A percentile compares a stretch with the other conserved stretches of the same genome.
These are phyloP conservation scores for Pleurotus cornucopiae DNA, from an alignment of 768 basidiomycete species.

Conservation along the genomic window DNA sequence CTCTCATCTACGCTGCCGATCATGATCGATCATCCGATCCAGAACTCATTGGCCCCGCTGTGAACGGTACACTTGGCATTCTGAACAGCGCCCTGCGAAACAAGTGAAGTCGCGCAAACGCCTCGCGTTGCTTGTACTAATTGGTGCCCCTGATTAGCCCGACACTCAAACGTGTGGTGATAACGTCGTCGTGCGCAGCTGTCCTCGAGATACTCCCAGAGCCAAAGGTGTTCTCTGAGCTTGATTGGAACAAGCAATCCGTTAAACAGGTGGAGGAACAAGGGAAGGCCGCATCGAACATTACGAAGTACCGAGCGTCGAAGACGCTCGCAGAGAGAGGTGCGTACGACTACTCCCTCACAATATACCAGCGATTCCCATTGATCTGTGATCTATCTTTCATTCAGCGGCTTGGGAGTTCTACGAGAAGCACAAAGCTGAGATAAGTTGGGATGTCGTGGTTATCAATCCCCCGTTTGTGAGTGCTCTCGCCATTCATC, in stretches of 20 bases:
- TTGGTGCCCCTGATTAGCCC: slow-evolving; percentile 4
- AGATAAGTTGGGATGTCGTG: slow-evolving; percentile 47
- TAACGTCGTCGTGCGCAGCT: slow-evolving; percentile 56
- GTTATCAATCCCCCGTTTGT: slow-evolving; percentile 52
- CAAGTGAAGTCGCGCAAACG: slow-evolving; percentile 22
- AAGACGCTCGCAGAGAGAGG: slow-evolving; percentile 61
- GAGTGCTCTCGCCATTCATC: neutral
- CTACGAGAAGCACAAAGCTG: slow-evolving; percentile 29
- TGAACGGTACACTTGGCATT: slow-evolving; percentile 37
- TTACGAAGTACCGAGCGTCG: slow-evolving; percentile 48
- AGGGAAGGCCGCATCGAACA: slow-evolving; percentile 36
- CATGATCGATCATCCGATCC: neutral
- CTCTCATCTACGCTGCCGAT: neutral
- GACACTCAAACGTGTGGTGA: slow-evolving; percentile 53
- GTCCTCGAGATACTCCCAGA: slow-evolving; percentile 25
- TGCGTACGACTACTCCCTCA: slow-evolving; percentile 12
- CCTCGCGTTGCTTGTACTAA: neutral
- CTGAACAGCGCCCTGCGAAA: slow-evolving; percentile 33
- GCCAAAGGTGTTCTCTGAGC: slow-evolving; percentile 35
- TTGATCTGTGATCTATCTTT: too few species aligned
- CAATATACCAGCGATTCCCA: too few species aligned
- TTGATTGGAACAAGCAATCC: slow-evolving; percentile 56
- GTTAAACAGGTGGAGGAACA: slow-evolving; percentile 43
- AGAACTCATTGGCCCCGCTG: slow-evolving; percentile 26
- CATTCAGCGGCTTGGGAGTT: slow-evolving; percentile 39